Evolutionary conservation across 768 basidiomycete species (phyloP), one percentile per base, ranked within the genome.

Genomic region (Phaffia tasmanica): DNA sequence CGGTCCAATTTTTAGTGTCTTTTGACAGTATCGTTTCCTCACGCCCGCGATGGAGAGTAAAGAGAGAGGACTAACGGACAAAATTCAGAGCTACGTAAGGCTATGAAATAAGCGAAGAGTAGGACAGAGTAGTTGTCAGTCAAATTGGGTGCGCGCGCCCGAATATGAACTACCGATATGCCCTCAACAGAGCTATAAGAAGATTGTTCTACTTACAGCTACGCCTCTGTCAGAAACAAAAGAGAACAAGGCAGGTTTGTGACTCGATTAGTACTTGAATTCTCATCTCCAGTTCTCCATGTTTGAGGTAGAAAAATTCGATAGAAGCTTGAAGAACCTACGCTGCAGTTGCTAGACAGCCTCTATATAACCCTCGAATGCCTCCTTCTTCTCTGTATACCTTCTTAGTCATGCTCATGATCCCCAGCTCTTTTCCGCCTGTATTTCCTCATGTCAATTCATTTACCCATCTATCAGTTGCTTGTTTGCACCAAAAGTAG

Each of bases 301-400:
- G 11, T 11, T 11, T 42, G 35, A 42, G 35, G 35, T 42, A 42
- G 35, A 42, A 11, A 42, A 42, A 42, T 42, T 42, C 11, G 35
- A 42, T 42, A 5, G 11, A 11, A 42, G 35, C 11, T 4, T 42
- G 54, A 21, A 57, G 49, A 19, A 69, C 57, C 15, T 58, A 57
- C 1, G 57, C 80, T 3, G 88, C 86, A 0, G 91, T 95, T 16
- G 91, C 83, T 15, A 87, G 78, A 47, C 93, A 75, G 0, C 92
- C 94, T 46, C 91, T 83, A 75, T 98, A 81, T 58, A 99, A 78
- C 6, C 85, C 94, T 59, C 84, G 81, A 16, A 94, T 75, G 0
- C 93, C 93, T 35, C 94, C 94, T 76, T 98, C 94, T 72, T 94
- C 93, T 30, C 84, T 81, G 78, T 92, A 83, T 58, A 98, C 88